Conservation (phyloP, 1,139 yeast species). For the Saccharomycopsis hybrid region DNA sequence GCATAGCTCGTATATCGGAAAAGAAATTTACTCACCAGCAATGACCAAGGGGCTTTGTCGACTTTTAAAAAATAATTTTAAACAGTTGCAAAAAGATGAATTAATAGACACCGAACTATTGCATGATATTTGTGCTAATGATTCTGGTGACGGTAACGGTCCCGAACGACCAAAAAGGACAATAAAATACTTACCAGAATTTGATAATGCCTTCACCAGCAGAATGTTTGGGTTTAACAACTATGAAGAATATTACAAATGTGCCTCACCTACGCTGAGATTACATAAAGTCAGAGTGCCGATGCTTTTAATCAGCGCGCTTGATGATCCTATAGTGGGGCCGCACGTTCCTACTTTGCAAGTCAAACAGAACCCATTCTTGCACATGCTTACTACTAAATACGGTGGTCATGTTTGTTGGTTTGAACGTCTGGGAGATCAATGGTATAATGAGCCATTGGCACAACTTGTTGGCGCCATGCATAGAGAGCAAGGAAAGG, state of each 20-base stretch:
- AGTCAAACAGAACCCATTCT: conserved; percentile 47
- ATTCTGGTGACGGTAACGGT: too few relatives aligned
- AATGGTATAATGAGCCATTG: conserved; percentile 51
- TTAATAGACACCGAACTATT: conserved; percentile 23
- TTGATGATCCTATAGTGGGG: conserved; percentile 58
- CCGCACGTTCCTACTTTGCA: conserved; percentile 43
- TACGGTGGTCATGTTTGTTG: conserved; percentile 65
- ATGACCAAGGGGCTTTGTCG: conserved; percentile 45
- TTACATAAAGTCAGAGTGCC: conserved; percentile 48
- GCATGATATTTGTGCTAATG: conserved; percentile 2
- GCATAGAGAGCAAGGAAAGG: conserved; percentile 25
- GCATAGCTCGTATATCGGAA: conserved; percentile 36
- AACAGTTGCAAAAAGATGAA: conserved; percentile 30
- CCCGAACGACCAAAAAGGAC: not conserved
- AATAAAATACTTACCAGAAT: conserved; percentile 34
- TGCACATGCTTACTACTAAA: conserved; percentile 46
- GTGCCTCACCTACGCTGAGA: conserved; percentile 47
- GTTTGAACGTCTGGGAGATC: conserved; percentile 41
- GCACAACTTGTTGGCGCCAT: conserved; percentile 30
- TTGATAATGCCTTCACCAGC: conserved; percentile 49
- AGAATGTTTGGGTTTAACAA: conserved; percentile 48
- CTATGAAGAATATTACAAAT: conserved; percentile 47
- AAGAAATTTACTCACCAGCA: conserved; percentile 45
- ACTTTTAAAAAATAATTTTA: conserved; percentile 39
- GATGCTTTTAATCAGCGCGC: conserved; percentile 40